These are phyloP conservation scores for Vanderwaltozyma polyspora DNA, from an alignment of 805 yeast species.

Conservation along the genomic window DNA sequence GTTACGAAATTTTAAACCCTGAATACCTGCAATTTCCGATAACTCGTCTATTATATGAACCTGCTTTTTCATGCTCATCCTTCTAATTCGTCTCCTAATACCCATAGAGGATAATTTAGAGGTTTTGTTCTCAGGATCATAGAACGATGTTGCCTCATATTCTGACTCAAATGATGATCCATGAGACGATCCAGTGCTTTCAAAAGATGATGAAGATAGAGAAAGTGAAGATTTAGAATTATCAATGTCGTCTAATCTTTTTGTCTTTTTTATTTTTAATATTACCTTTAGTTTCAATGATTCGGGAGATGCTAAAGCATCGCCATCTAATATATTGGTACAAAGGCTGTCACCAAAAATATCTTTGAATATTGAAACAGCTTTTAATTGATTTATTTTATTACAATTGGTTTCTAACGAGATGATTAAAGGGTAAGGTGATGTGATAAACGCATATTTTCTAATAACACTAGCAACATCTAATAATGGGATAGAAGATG, in stretches of 20 bases:
- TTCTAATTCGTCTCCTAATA: slow-evolving; percentile 16
- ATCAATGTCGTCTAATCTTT: neutral
- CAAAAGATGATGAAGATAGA: slow-evolving; percentile 6
- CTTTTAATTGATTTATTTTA: slow-evolving; percentile 50
- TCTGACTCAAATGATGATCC: slow-evolving; percentile 27
- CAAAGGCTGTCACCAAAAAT: slow-evolving; percentile 11
- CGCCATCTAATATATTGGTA: slow-evolving; percentile 3
- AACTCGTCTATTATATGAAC: slow-evolving; percentile 16
- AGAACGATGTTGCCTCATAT: slow-evolving; percentile 14
- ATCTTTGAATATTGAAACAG: slow-evolving; percentile 41
- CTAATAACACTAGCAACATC: slow-evolving; percentile 64
- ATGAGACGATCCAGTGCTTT: slow-evolving; percentile 22
- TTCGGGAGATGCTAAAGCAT: slow-evolving; percentile 56
- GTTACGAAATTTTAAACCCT: slow-evolving; percentile 69
- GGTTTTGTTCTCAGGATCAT: slow-evolving; percentile 7
- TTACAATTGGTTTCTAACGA: slow-evolving; percentile 82
- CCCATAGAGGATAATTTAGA: slow-evolving; percentile 2
- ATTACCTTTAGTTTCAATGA: slow-evolving; percentile 60
- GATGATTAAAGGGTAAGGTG: slow-evolving; percentile 76
- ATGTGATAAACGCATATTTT: slow-evolving; percentile 78
- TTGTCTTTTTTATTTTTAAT: slow-evolving; percentile 63
- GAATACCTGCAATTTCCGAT: slow-evolving; percentile 28
- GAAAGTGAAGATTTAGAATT: slow-evolving; percentile 1
- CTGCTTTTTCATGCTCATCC: slow-evolving; percentile 24
- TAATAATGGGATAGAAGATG: slow-evolving; percentile 56